Conservation (phyloP, 345 rosid genomes). For the Rhizophora apiculata region DNA sequence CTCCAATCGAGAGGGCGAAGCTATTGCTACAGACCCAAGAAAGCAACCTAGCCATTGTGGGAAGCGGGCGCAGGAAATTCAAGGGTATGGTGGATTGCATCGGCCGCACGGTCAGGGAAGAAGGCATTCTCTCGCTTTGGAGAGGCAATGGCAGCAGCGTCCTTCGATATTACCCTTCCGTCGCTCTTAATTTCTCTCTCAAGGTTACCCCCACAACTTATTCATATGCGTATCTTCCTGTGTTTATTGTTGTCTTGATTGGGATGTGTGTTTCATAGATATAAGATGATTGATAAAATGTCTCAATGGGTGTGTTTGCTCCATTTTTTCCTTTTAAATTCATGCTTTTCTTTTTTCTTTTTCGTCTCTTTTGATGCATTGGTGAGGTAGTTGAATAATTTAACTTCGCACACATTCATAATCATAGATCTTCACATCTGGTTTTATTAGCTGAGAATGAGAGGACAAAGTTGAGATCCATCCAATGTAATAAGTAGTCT, state of each 20-base stretch:
- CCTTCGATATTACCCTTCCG: conserved; percentile 91
- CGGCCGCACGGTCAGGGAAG: conserved; percentile 74
- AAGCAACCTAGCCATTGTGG: conserved; percentile 80
- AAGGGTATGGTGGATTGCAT: conserved; percentile 93
- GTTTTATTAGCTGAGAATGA: too few relatives aligned
- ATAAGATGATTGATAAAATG: conserved; percentile 34
- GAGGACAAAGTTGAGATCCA: too few relatives aligned
- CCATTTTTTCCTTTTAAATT: not conserved
- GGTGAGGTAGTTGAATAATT: too few relatives aligned
- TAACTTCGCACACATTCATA: too few relatives aligned
- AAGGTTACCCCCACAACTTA: conserved; percentile 38
- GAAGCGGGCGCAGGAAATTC: conserved; percentile 60
- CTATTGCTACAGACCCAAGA: conserved; percentile 89
- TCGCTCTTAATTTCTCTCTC: conserved; percentile 94
- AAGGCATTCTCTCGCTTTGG: conserved; percentile 84
- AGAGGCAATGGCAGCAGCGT: conserved; percentile 97
- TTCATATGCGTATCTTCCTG: not conserved
- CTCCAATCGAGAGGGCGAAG: conserved; percentile 93
- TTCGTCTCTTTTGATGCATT: not conserved
- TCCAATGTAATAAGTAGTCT: too few relatives aligned
- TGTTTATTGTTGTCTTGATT: not conserved
- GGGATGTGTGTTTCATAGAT: not conserved
- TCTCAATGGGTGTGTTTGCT: not conserved
- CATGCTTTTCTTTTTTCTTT: not conserved
- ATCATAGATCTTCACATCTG: too few relatives aligned